These are phyloP conservation scores for Bipolaris sorokiniana DNA, from an alignment of 2,329 filamentous ascomycete genomes.

Conservation along the genomic window DNA sequence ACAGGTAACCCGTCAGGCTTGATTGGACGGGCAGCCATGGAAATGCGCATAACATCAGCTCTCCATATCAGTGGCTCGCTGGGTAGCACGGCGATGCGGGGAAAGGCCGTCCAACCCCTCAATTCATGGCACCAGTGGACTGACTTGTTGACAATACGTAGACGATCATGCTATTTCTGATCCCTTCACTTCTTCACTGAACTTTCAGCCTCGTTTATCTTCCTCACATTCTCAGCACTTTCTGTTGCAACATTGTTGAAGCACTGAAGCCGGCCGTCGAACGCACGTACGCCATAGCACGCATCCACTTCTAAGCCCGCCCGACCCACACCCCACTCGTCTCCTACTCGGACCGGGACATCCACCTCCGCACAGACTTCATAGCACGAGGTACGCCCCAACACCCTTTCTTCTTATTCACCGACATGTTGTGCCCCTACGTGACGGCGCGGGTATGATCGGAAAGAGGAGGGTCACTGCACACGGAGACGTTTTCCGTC, in stretches of 20 bases:
- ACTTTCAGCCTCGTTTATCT: constrained; percentile 14
- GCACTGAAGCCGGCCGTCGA: constrained; percentile 4
- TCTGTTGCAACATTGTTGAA: constrained; percentile 7
- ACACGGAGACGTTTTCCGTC: constrained; percentile 13
- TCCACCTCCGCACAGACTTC: constrained; percentile 14
- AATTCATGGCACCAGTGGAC: constrained; percentile 27
- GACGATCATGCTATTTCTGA: constrained; percentile 3
- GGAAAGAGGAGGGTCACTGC: constrained; percentile 14
- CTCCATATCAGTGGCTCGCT: constrained; percentile 23
- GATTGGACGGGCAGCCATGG: constrained; percentile 25
- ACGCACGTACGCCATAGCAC: constrained; percentile 9
- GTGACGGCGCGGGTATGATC: constrained; percentile 12
- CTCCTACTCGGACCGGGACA: constrained; percentile 13
- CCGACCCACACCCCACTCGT: constrained; percentile 19
- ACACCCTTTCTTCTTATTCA: constrained; percentile 15
- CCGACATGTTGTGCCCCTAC: constrained; percentile 6
- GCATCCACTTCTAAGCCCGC: constrained; percentile 9
- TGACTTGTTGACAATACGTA: constrained; percentile 12
- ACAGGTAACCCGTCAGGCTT: constrained; percentile 14
- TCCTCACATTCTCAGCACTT: not conserved
- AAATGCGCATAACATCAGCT: constrained; percentile 12
- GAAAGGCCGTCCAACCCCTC: constrained; percentile 32
- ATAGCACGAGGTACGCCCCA: constrained; percentile 16
- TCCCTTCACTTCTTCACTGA: constrained; percentile 15
- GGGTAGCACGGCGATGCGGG: constrained; percentile 33